Base-by-base conservation (phyloP, 192 early-diverging fungal species). In the Gigaspora rosea region DNA sequence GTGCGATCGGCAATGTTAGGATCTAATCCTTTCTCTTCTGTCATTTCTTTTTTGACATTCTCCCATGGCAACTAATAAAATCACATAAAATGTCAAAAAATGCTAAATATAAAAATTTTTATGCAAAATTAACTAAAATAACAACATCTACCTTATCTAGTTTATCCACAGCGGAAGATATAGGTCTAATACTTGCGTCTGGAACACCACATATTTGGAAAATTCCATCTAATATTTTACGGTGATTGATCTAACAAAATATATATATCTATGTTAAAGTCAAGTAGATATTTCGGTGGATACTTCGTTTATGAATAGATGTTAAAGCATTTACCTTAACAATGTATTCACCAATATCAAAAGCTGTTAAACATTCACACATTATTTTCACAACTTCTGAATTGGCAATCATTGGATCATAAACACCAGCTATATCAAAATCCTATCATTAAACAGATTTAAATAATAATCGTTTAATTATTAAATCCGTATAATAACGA, bases 131-230 rank as follows among this genome's bases (percentile, higher is more conserved):
- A 18, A 13, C 13, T 12, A 58, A 18, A 35, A 13, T 32, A 10
- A 27, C 8, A 9, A 62, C 13, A 64, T 16, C 27, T 47, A 88
- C 85, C 85, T 99, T 99, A 85, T 99, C 97, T 13, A 99, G 88
- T 86, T 99, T 99, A 82, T 99, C 97, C 8, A 99, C 95, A 0
- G 97, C 96, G 56, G 96, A 97, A 20, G 96, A 97, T 32, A 99
- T 98, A 3, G 94, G 80, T 2, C 97, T 88, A 76, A 98, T 90
- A 77, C 95, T 94, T 22, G 92, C 92, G 13, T 81, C 85, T 1
- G 96, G 95, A 35, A 99, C 97, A 5, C 97, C 97, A 59, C 95
- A 96, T 0, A 97, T 94, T 78, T 92, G 92, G 78, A 99, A 99
- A 82, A 99, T 95, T 32, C 97, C 97, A 75, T 99, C 97, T 51